Evolutionary conservation across 331 rosid genomes (phyloP).

Genomic region (Cydonia oblonga): DNA sequence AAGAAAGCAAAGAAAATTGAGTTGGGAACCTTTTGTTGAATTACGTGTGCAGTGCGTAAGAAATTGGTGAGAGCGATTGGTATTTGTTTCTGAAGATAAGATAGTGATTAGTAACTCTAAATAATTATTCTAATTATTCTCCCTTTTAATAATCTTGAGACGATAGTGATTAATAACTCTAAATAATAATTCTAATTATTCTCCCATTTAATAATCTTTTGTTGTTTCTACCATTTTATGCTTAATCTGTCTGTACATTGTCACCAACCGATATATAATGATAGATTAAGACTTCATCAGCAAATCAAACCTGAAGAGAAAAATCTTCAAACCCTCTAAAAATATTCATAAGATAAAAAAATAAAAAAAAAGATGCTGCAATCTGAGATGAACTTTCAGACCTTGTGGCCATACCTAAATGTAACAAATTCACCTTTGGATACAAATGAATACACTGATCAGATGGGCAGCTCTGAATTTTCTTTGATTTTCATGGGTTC

Average conservation of each 20-base stretch:
- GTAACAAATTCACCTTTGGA: background rate
- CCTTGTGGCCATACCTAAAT: conserved; percentile 25
- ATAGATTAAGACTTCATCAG: background rate
- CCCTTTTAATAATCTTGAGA: background rate
- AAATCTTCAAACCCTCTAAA: background rate
- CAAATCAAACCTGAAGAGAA: background rate
- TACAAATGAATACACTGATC: background rate
- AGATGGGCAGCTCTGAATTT: background rate
- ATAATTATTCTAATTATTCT: background rate
- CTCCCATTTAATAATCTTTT: background rate
- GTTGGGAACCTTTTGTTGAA: conserved; percentile 19
- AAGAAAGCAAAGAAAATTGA: conserved; percentile 8
- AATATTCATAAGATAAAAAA: background rate
- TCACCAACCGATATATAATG: background rate
- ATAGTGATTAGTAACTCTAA: conserved; percentile 5
- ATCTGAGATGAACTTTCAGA: conserved; percentile 18
- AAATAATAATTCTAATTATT: background rate
- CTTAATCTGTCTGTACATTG: background rate
- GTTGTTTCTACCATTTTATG: background rate
- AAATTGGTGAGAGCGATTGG: conserved; percentile 13
- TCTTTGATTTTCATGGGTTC: conserved; percentile 5
- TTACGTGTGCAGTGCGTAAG: background rate
- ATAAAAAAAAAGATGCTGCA: conserved; percentile 23
- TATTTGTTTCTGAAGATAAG: background rate
- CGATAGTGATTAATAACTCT: too few relatives aligned